Conservation (phyloP, 805 yeast genomes). For the Pichia gijzeniarum region DNA sequence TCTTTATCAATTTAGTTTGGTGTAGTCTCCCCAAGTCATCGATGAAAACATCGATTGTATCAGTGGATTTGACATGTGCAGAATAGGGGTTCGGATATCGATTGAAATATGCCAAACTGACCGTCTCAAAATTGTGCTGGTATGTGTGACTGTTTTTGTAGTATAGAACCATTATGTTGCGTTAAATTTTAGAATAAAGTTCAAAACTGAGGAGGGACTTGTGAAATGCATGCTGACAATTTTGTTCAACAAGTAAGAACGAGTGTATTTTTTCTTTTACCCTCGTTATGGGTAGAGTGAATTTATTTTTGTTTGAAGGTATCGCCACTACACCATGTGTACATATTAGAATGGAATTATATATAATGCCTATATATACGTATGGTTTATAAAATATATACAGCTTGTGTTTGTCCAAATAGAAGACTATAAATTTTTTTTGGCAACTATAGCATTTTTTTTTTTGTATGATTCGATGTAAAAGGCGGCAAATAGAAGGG, state of each 20-base stretch:
- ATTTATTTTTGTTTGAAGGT: too few relatives aligned
- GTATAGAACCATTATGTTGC: conserved; percentile 54
- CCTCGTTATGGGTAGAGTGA: too few relatives aligned
- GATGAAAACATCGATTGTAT: conserved; percentile 57
- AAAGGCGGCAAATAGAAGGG: conserved; percentile 57
- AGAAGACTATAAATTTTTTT: conserved; percentile 4
- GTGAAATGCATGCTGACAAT: too few relatives aligned
- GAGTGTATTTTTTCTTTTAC: neutral
- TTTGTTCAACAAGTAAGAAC: neutral
- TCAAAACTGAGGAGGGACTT: too few relatives aligned
- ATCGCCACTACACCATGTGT: too few relatives aligned
- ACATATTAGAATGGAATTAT: too few relatives aligned
- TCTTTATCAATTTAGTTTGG: conserved; percentile 68
- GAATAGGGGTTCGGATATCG: conserved; percentile 78
- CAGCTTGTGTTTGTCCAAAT: too few relatives aligned
- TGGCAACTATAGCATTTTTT: conserved; percentile 12
- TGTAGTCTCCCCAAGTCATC: conserved; percentile 59
- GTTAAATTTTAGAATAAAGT: too few relatives aligned
- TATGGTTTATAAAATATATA: too few relatives aligned
- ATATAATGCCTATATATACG: too few relatives aligned
- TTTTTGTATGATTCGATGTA: conserved; percentile 51
- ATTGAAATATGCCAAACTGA: conserved; percentile 70
- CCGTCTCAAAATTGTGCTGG: conserved; percentile 62
- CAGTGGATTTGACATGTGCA: conserved; percentile 76
- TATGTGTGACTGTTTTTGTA: conserved; percentile 51